phyloP scores from a whole-genome alignment of 345 rosid species.

The Microcos paniculata region DNA sequence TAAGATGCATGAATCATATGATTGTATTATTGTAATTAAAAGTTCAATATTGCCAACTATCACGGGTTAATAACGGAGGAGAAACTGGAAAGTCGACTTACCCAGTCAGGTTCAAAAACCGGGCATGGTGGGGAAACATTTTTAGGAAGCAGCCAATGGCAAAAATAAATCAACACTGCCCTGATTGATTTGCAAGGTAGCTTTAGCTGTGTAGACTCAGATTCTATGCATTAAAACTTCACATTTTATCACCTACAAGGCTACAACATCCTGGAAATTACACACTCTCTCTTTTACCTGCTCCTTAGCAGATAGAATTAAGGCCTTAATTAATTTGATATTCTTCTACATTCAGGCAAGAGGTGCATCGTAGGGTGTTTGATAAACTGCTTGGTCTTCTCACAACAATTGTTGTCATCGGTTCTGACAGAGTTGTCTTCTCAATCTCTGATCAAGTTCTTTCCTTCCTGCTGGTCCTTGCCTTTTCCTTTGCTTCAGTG shows the following conservation, averaged over 20 bases:
- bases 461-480: constrained; percentile 98
- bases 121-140: too few species aligned
- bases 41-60: too few species aligned
- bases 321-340: not conserved
- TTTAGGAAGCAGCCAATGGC: not conserved
- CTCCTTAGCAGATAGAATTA: constrained; percentile 6
- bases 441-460: constrained; percentile 87
- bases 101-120: too few species aligned
- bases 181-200: not conserved
- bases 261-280: constrained; percentile 15
- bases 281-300: constrained; percentile 17
- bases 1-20: too few species aligned
- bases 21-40: too few species aligned
- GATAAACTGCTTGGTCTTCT: constrained; percentile 8
- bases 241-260: constrained; percentile 4
- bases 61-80: too few species aligned
- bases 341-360: constrained; percentile 21
- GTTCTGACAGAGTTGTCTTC: constrained; percentile 70
- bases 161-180: not conserved
- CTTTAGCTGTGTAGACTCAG: not conserved
- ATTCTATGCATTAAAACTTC: not conserved
- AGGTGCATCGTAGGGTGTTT: constrained; percentile 20
- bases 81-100: too few species aligned
- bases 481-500: constrained; percentile 94
- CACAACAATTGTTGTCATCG: constrained; percentile 35